phyloP scores from a whole-genome alignment of 805 yeast species.

The Wickerhamiella azymoides region DNA sequence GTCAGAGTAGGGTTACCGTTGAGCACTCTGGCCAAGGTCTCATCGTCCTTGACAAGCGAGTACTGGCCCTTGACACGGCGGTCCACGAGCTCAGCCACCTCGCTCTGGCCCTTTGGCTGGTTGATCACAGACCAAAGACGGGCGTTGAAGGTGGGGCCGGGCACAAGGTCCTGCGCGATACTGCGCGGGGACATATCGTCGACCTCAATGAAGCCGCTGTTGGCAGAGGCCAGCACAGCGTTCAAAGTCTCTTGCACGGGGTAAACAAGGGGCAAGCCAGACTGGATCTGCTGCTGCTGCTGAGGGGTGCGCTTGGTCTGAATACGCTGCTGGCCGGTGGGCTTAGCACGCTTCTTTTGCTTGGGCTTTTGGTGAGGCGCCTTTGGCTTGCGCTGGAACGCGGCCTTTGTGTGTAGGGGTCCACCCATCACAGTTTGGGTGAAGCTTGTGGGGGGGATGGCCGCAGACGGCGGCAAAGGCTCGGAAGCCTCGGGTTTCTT shows the following conservation, averaged over 20 bases:
- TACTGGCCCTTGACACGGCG: slow-evolving; percentile 11
- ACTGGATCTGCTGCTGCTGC: not conserved
- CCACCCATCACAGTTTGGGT: not conserved
- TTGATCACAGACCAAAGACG: slow-evolving; percentile 17
- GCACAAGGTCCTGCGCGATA: slow-evolving; percentile 3
- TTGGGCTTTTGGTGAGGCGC: not conserved
- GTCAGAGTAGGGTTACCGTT: slow-evolving; percentile 11
- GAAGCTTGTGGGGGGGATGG: not conserved
- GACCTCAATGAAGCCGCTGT: slow-evolving; percentile 6
- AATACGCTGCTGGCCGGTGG: not conserved
- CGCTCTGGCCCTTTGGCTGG: not conserved
- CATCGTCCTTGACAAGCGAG: slow-evolving; percentile 1
- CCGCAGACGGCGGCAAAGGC: not conserved
- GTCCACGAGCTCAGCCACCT: not conserved
- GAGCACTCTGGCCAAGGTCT: slow-evolving; percentile 5
- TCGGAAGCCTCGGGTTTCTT: not conserved
- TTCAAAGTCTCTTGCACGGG: slow-evolving; percentile 12
- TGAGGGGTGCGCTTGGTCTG: not conserved
- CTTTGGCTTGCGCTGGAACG: not conserved
- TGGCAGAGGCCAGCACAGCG: slow-evolving; percentile 12
- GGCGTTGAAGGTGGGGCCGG: slow-evolving; percentile 14
- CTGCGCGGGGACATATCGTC: slow-evolving; percentile 3
- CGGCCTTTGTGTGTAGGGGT: not conserved
- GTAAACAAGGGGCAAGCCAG: not conserved
- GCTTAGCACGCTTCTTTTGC: not conserved